Conservation (phyloP, 1,139 yeast species). For the Saccharomyces hybrid region DNA sequence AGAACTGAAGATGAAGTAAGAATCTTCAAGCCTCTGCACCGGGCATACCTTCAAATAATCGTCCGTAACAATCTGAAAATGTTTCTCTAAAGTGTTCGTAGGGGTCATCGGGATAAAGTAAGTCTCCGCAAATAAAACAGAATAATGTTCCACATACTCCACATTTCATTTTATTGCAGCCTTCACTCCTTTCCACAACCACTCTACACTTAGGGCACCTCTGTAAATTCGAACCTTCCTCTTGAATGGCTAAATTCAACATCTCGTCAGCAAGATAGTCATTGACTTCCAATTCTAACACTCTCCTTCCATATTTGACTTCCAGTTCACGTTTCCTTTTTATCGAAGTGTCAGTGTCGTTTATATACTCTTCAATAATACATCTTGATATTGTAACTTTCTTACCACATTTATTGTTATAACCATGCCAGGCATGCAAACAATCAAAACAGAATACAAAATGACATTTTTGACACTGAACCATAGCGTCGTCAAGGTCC, state of each 20-base stretch:
- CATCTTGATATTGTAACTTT: constrained; percentile 37
- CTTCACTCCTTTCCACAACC: constrained; percentile 52
- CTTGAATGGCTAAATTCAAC: constrained; percentile 40
- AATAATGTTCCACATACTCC: constrained; percentile 42
- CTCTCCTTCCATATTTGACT: constrained; percentile 43
- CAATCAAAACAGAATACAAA: constrained; percentile 57
- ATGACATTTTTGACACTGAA: constrained; percentile 46
- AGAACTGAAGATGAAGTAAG: neutral
- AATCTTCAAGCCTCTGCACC: constrained; percentile 18
- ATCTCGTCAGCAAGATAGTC: constrained; percentile 43
- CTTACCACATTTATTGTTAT: constrained; percentile 41
- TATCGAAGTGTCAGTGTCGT: constrained; percentile 25
- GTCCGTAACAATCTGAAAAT: constrained; percentile 41
- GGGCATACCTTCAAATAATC: constrained; percentile 50
- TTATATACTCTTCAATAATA: constrained; percentile 38
- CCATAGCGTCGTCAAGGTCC: constrained; percentile 44
- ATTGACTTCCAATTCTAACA: constrained; percentile 38
- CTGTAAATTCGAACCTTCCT: constrained; percentile 36
- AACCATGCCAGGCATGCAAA: constrained; percentile 60
- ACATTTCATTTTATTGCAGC: constrained; percentile 65
- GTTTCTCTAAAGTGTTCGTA: constrained; percentile 47
- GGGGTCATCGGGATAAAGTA: constrained; percentile 38
- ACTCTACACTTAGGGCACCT: constrained; percentile 51
- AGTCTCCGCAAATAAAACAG: constrained; percentile 50
- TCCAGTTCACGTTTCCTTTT: constrained; percentile 36